Percentiles rank a stretch among this genome's conserved stretches.
Evolutionary conservation across 768 basidiomycete genomes (phyloP).

Genomic region (Termitomyces sp.): DNA sequence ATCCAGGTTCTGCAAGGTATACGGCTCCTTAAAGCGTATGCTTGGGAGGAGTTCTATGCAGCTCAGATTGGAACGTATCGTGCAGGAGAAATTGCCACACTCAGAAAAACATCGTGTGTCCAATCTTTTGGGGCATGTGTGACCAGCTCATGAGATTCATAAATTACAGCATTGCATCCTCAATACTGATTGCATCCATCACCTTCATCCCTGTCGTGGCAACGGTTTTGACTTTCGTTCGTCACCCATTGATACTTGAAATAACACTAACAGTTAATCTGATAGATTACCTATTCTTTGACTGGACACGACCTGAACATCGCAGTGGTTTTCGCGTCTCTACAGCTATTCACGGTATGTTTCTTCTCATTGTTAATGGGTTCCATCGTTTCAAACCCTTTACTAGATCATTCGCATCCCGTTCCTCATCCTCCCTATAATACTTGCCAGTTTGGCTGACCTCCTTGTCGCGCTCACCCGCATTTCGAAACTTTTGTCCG

Average conservation of each 20-base stretch:
- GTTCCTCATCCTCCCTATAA: conserved; percentile 53
- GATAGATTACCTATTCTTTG: conserved; percentile 59
- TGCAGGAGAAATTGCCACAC: conserved; percentile 33
- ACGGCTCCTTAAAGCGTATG: conserved; percentile 61
- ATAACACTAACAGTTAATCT: neutral
- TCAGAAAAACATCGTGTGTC: conserved; percentile 36
- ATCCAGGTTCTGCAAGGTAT: conserved; percentile 63
- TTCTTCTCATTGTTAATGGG: neutral
- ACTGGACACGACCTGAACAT: conserved; percentile 51
- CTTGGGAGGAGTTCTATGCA: conserved; percentile 53
- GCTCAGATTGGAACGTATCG: conserved; percentile 38
- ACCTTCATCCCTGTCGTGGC: conserved; percentile 51
- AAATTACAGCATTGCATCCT: conserved; percentile 29
- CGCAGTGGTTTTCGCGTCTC: conserved; percentile 51
- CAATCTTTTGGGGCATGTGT: neutral
- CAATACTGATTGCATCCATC: conserved; percentile 39
- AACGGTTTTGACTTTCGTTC: conserved; percentile 48
- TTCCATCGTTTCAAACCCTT: neutral
- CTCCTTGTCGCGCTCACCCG: conserved; percentile 47
- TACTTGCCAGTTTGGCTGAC: conserved; percentile 44
- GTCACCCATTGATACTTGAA: conserved; percentile 13
- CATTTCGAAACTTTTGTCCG: conserved; percentile 44
- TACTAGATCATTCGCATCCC: conserved; percentile 55
- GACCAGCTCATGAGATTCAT: conserved; percentile 1
- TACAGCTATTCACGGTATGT: conserved; percentile 58